phyloP scores from a whole-genome alignment of 768 basidiomycete species.

The Trametes villosa region DNA sequence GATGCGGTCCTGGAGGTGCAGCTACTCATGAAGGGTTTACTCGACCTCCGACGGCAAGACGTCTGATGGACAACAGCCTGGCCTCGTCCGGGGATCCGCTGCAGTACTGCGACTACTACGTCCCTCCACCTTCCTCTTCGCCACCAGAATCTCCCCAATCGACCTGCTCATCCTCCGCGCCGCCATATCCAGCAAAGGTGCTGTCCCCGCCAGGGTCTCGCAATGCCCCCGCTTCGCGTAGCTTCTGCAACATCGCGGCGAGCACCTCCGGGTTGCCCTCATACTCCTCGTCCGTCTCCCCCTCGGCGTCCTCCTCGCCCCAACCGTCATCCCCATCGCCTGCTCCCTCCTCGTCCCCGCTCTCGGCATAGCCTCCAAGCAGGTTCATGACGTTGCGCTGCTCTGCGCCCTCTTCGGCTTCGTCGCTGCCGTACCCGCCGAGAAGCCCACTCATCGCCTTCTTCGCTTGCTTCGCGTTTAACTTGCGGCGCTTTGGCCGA shows the following conservation, averaged over 20 bases:
- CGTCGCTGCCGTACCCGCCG: conserved; percentile 62
- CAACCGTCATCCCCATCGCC: conserved; percentile 13
- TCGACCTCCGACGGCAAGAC: conserved; percentile 79
- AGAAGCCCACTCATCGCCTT: conserved; percentile 60
- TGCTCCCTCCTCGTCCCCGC: conserved; percentile 40
- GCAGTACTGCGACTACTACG: neutral
- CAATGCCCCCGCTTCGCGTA: conserved; percentile 42
- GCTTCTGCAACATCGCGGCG: conserved; percentile 45
- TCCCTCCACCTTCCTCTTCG: conserved; percentile 30
- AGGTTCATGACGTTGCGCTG: conserved; percentile 42
- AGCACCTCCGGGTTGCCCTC: conserved; percentile 41
- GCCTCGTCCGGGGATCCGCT: neutral
- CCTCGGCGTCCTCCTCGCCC: conserved; percentile 40
- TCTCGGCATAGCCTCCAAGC: conserved; percentile 54
- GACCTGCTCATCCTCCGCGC: conserved; percentile 47
- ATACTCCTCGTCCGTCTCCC: conserved; percentile 42
- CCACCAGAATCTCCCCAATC: conserved; percentile 57
- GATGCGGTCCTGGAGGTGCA: conserved; percentile 84
- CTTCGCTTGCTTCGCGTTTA: conserved; percentile 55
- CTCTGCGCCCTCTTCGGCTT: conserved; percentile 42
- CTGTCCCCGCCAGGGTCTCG: conserved; percentile 26
- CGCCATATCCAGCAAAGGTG: conserved; percentile 28
- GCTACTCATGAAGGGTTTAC: conserved; percentile 79
- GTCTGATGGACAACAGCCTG: conserved; percentile 39
- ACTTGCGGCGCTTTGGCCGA: conserved; percentile 58